Conservation (phyloP, 2,329 filamentous ascomycete genomes). For the Neonectria sp. region DNA sequence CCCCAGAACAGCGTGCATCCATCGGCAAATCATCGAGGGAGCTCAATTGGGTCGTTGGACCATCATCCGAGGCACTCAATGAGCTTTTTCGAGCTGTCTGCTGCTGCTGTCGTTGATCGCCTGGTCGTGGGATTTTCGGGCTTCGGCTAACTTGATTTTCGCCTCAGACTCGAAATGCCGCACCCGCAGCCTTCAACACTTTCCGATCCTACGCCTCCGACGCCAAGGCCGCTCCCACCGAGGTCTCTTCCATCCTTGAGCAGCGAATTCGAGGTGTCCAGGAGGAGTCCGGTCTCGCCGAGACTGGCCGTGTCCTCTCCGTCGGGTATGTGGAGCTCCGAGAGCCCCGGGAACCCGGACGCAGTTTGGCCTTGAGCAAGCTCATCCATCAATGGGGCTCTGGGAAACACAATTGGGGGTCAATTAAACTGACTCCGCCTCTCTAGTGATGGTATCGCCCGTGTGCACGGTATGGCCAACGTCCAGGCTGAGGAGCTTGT, state of each 20-base stretch:
- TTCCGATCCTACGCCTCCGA: slow-evolving; percentile 92
- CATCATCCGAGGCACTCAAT: slow-evolving; percentile 31
- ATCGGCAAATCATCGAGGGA: slow-evolving; percentile 49
- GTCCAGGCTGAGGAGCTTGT: slow-evolving; percentile 99
- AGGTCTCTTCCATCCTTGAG: slow-evolving; percentile 99
- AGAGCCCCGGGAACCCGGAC: slow-evolving; percentile 34
- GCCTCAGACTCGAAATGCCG: slow-evolving; percentile 86
- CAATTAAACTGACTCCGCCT: slow-evolving; percentile 53
- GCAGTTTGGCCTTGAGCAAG: slow-evolving; percentile 32
- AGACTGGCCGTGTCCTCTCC: slow-evolving; percentile 98
- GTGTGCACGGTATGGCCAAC: slow-evolving; percentile 99
- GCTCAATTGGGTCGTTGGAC: slow-evolving; percentile 56
- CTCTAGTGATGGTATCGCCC: slow-evolving; percentile 98
- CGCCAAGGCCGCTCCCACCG: slow-evolving; percentile 94
- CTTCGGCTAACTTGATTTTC: slow-evolving; percentile 71
- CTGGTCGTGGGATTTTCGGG: slow-evolving; percentile 58
- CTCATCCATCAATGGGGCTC: slow-evolving; percentile 25
- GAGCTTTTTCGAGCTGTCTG: slow-evolving; percentile 56
- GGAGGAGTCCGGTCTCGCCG: slow-evolving; percentile 95
- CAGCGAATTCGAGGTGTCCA: slow-evolving; percentile 99
- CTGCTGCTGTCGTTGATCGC: slow-evolving; percentile 45
- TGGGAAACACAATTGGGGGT: slow-evolving; percentile 31
- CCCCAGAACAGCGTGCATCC: slow-evolving; percentile 54
- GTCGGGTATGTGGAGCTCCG: slow-evolving; percentile 85
- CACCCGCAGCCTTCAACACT: slow-evolving; percentile 82